phyloP scores from a whole-genome alignment of 2,329 filamentous ascomycete genomes.

The Dryadomyces quercus-mongolicae region DNA sequence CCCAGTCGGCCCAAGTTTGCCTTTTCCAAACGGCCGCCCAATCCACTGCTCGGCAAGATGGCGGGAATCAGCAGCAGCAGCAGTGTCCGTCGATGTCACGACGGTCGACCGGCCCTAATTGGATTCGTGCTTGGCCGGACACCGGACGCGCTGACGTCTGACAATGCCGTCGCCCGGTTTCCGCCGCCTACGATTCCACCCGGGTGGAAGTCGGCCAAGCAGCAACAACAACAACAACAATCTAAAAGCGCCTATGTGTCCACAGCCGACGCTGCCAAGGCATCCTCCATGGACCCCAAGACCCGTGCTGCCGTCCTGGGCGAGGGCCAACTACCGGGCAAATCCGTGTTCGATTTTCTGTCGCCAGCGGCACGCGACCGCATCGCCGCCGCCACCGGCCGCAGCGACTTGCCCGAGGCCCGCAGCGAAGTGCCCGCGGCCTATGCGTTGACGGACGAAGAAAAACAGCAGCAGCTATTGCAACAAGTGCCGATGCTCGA shows the following conservation, averaged over 20 bases:
- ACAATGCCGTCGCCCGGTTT: constrained; percentile 34
- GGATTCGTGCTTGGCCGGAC: constrained; percentile 63
- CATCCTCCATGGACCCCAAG: constrained; percentile 62
- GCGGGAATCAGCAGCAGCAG: constrained; percentile 15
- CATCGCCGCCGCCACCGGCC: constrained; percentile 65
- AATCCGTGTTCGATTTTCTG: constrained; percentile 92
- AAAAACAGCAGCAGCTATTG: constrained; percentile 46
- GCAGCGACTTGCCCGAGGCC: constrained; percentile 63
- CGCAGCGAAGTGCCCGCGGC: constrained; percentile 60
- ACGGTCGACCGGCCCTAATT: constrained; percentile 66
- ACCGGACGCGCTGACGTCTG: constrained; percentile 32
- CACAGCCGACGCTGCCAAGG: constrained; percentile 64
- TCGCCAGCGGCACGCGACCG: constrained; percentile 65
- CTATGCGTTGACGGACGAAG: constrained; percentile 49
- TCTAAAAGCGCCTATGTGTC: constrained; percentile 42
- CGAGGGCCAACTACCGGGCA: constrained; percentile 70
- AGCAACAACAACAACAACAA: neutral
- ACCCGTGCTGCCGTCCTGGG: constrained; percentile 69
- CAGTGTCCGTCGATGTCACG: constrained; percentile 58
- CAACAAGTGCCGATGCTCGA: constrained; percentile 52
- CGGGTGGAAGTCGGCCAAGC: constrained; percentile 60
- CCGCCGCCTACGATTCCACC: constrained; percentile 55
- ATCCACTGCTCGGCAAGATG: constrained; percentile 48
- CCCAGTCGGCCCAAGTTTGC: constrained; percentile 56
- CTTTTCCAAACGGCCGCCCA: constrained; percentile 31